Evolutionary conservation across 768 basidiomycete species (phyloP), one percentile per base, ranked within the genome.

Genomic region (Calocera cornea): DNA sequence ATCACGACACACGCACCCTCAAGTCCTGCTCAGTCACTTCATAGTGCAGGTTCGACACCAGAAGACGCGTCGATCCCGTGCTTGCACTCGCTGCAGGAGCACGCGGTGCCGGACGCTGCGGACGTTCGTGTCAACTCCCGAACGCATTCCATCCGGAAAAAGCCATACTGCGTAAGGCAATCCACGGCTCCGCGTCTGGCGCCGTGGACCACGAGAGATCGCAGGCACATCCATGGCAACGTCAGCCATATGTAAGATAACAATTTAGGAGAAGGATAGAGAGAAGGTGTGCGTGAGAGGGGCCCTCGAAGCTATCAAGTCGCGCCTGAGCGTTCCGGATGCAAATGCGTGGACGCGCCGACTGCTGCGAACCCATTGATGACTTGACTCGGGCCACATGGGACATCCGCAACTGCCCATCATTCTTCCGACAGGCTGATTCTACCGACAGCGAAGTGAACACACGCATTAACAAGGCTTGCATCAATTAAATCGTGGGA

Each of bases 41-140:
- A 72, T 95, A 97, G 79, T 97, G 94, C 71, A 97, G 73, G 76
- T 92, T 92, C 73, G 89, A 86, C 71, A 95, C 88, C 70, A 89
- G 75, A 70, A 95, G 84, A 60, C 54, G 54, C 54, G 54, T 60
- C 27, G 54, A 60, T 29, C 54, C 54, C 2, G 27, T 2, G 24
- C 19, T 47, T 47, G 27, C 24, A 60, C 14, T 33, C 27, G 31
- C 31, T 10, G 54, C 31, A 16, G 54, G 54, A 16, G 19, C 44
- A 24, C 14, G 27, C 22, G 54, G 11, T 60, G 54, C 31, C 24
- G 54, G 54, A 60, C 54, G 54, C 54, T 60, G 54, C 22, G 24
- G 24, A 41, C 19, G 24, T 19, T 7, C 44, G 11, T 10, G 54
- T 60, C 54, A 60, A 27, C 27, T 27, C 14, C 31, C 54, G 10